phyloP scores from a whole-genome alignment of 2,329 filamentous ascomycete genomes.

The Diaporthe citrichinensis region DNA sequence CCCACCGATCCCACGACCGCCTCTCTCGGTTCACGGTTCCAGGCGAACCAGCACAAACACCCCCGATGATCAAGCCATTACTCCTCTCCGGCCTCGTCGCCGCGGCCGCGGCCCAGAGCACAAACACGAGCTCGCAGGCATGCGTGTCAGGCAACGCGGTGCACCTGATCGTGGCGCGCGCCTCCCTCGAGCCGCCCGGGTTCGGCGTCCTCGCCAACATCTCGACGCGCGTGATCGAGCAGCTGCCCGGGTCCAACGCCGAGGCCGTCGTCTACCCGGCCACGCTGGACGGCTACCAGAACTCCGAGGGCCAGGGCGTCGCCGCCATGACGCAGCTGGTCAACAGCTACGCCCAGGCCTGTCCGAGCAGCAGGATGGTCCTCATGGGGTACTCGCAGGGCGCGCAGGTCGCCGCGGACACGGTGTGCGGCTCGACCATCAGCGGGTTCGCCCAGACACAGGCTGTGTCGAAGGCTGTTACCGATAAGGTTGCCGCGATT shows the following conservation, averaged over 20 bases:
- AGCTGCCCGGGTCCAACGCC: constrained; percentile 45
- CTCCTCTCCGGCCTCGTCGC: constrained; percentile 31
- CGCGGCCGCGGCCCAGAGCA: constrained; percentile 22
- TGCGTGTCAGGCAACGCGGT: constrained; percentile 44
- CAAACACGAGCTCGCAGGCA: constrained; percentile 16
- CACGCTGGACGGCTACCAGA: constrained; percentile 44
- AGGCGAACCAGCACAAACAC: background rate
- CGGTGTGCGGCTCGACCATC: constrained; percentile 44
- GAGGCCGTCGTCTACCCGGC: constrained; percentile 47
- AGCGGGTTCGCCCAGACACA: constrained; percentile 37
- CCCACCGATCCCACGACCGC: background rate
- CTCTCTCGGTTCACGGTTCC: background rate
- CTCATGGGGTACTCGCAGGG: constrained; percentile 48
- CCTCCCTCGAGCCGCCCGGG: constrained; percentile 44
- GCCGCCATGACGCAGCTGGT: constrained; percentile 42
- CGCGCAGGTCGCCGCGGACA: constrained; percentile 46
- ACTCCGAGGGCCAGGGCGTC: constrained; percentile 43
- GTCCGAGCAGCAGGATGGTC: constrained; percentile 46
- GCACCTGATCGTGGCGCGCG: constrained; percentile 47
- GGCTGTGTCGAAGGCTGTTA: constrained; percentile 35
- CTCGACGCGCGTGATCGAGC: constrained; percentile 43
- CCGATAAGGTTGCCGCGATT: constrained; percentile 43
- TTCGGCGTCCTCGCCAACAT: constrained; percentile 46
- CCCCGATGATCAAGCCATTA: constrained; percentile 14
- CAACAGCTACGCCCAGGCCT: constrained; percentile 41